Evolutionary conservation across 495 filamentous ascomycete genomes (phyloP), one percentile per base, ranked within the genome.

Genomic region (Aspergillus nanangensis): DNA sequence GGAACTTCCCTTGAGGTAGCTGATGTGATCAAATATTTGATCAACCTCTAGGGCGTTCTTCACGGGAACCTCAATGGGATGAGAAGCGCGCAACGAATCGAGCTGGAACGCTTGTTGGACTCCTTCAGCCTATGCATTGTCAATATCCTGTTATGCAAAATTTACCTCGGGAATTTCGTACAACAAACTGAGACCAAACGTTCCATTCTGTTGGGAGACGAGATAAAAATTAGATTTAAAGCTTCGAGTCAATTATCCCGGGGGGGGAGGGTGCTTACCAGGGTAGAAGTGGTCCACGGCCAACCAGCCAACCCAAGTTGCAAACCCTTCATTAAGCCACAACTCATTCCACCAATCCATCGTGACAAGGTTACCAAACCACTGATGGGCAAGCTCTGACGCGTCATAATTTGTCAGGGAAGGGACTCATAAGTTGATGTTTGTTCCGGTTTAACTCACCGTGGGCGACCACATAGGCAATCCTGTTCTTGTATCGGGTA

Each of bases 321-420:
- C 93, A 65, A 98, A 98, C 2, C 91, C 92, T 64, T 97, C 92
- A 50, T 94, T 94, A 10, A 97, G 78, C 92, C 93, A 98, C 18
- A 98, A 76, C 64, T 95, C 93, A 61, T 86, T 90, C 93, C 93
- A 96, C 79, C 81, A 86, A 53, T 83, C 79, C 72, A 79, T 77
- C 2, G 76, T 79, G 14, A 96, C 93, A 14, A 96, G 79, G 60
- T 98, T 96, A 23, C 93, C 93, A 58, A 96, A 98, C 93, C 93
- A 98, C 70, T 97, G 93, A 65, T 98, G 93, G 22, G 93, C 93
- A 36, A 98, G 72, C 60, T 98, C 91, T 79, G 24, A 34, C 0
- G 10, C 3, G 47, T 38, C 8, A 7, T 29, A 5, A 4, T 17
- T 10, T 8, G 36, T 56, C 34, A 50, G 41, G 39, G 55, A 32